phyloP scores from a whole-genome alignment of 1,284 basidiomycete genomes.

The Trametes sp. region DNA sequence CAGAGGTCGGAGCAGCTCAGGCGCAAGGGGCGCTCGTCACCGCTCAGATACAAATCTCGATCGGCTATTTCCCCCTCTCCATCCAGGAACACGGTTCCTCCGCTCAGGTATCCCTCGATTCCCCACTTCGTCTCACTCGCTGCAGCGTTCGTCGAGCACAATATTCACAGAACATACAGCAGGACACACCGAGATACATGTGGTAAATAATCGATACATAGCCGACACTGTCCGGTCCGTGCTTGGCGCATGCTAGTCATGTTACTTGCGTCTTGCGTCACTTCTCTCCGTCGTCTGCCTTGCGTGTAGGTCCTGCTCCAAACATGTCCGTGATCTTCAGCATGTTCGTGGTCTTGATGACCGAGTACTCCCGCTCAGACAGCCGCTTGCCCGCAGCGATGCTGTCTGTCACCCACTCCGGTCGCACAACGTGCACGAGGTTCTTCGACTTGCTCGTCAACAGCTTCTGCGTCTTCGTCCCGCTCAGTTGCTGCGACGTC shows the following conservation, averaged over 20 bases:
- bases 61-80: background rate
- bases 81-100: conserved; percentile 2
- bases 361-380: conserved; percentile 62
- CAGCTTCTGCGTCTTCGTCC: conserved; percentile 68
- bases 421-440: conserved; percentile 64
- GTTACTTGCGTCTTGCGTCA: background rate
- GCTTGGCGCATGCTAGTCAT: conserved; percentile 1
- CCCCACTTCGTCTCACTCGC: background rate
- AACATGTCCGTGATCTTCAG: conserved; percentile 40
- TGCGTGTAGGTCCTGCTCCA: conserved; percentile 25
- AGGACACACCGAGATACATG: too few relatives aligned
- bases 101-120: background rate
- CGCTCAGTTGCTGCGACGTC: conserved; percentile 71
- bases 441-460: conserved; percentile 56
- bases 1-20: background rate
- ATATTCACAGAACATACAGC: too few relatives aligned
- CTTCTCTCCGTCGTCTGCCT: background rate
- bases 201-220: conserved; percentile 5
- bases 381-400: conserved; percentile 61
- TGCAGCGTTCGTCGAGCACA: too few relatives aligned
- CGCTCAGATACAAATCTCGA: background rate
- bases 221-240: background rate
- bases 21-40: background rate
- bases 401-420: conserved; percentile 77
- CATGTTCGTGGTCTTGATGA: conserved; percentile 49